Evolutionary conservation across 371 early-diverging fungal genomes (phyloP), one percentile per base, ranked within the genome.

Genomic region (Batrachochytrium dendrobatidis): DNA sequence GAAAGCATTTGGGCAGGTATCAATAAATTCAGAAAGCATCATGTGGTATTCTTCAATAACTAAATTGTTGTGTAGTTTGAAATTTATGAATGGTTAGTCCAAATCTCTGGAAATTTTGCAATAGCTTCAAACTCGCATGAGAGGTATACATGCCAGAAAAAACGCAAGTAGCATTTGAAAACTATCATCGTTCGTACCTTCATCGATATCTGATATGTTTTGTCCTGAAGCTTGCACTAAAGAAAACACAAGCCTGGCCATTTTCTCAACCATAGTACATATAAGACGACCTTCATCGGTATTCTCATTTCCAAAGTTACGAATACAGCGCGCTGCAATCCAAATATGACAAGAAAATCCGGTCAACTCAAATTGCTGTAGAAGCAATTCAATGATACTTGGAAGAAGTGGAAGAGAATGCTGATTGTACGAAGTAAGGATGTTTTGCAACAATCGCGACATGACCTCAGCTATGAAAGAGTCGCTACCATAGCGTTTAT

Each of bases 331-430:
- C 29, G 67, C 61, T 7, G 83, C 76, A 1, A 86, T 84, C 92
- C 92, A 91, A 51, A 94, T 68, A 62, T 90, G 87, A n/a, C 79
- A 80, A 29, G 86, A 72, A 22, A 79, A 54, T 1, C 82, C 80
- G 1, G 87, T 84, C 53, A 69, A 71, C 43, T 79, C 79, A 70
- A 86, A 92, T 5, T 75, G 73, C 43, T 61, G 66, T 17, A 83
- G 81, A 30, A 88, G 52, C 6, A 76, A 73, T 26, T 81, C 74
- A 60, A 83, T 58, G 17, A 87, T 63, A 26, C 71, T 67, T 17
- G 78, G 78, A 24, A 83, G 59, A 32, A 83, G 62, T 2, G 80
- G 83, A 6, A 67, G 64, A 63, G 86, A 84, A 52, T 76, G 77
- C n/a, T 57, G 56, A 44, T 67, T 72, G 59, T 85, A 91, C 33